Evolutionary conservation across 176 grass and related monocot species (phyloP).

Genomic region (Otatea glauca): DNA sequence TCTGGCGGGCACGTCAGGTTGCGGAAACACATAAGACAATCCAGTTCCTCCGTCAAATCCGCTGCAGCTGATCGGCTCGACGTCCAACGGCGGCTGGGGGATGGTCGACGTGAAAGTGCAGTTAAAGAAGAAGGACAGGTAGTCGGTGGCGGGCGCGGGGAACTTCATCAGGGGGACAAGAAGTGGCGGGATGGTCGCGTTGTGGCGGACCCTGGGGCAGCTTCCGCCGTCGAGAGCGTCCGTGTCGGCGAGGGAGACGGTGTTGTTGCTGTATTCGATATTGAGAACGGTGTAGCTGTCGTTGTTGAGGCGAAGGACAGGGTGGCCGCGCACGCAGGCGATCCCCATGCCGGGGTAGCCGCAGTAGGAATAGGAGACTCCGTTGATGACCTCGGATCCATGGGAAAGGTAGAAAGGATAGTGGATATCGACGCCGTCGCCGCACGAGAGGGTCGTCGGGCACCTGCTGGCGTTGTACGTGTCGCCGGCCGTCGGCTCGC

Average conservation of each 20-base stretch:
- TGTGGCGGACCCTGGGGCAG: constrained; percentile 48
- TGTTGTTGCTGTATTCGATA: constrained; percentile 45
- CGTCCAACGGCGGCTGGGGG: neutral
- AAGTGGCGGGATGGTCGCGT: constrained; percentile 21
- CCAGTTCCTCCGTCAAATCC: neutral
- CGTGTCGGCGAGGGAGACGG: constrained; percentile 35
- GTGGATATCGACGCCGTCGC: neutral
- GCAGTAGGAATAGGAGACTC: constrained; percentile 7
- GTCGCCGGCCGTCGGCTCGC: neutral
- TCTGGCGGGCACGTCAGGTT: neutral
- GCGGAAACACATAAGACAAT: neutral
- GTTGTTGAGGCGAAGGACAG: constrained; percentile 22
- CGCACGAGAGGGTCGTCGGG: neutral
- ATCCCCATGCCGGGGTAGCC: constrained; percentile 57
- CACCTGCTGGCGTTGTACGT: neutral
- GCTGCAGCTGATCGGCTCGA: neutral
- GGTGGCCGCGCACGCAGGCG: constrained; percentile 23
- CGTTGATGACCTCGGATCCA: neutral
- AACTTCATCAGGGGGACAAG: too few relatives aligned
- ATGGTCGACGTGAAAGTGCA: neutral
- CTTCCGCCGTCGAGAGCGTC: neutral
- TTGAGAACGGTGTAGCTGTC: constrained; percentile 31
- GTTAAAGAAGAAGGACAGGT: constrained; percentile 50
- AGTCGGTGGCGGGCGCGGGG: neutral
- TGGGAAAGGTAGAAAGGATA: constrained; percentile 50